A percentile compares a stretch with the other conserved stretches of the same genome.
phyloP scores from a whole-genome alignment of 345 rosid species.

The Camelina hispida region DNA sequence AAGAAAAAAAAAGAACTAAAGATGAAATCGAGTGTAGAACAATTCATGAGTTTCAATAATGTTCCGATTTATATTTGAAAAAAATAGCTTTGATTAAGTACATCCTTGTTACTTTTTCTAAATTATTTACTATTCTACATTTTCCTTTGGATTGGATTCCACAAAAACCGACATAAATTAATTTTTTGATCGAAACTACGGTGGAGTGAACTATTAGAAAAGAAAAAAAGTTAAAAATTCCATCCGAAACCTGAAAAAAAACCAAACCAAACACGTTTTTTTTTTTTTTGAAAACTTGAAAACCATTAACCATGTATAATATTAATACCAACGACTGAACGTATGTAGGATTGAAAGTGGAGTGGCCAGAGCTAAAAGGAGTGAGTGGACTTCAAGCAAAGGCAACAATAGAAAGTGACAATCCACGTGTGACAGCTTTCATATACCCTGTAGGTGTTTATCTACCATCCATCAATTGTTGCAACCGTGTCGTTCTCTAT shows the following conservation, averaged over 20 bases:
- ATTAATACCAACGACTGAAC: neutral
- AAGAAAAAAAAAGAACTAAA: no score
- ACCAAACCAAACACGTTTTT: neutral
- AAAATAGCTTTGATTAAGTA: no score
- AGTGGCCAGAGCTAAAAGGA: conserved; percentile 42
- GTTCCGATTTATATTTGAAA: neutral
- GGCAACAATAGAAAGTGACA: conserved; percentile 29
- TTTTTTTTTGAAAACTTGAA: no score
- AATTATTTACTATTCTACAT: no score
- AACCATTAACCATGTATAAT: neutral
- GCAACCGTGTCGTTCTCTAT: conserved; percentile 34
- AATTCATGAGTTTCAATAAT: no score
- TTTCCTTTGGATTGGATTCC: no score
- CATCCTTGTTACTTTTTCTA: no score
- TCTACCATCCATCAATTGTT: conserved; percentile 28
- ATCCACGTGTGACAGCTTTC: conserved; percentile 27
- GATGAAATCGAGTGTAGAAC: no score
- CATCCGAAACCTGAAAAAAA: neutral
- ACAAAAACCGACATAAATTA: neutral
- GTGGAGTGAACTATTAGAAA: neutral
- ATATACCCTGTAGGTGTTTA: conserved; percentile 18
- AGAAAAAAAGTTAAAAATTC: neutral
- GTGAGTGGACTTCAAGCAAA: conserved; percentile 34
- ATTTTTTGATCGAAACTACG: neutral
- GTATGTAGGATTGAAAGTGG: conserved; percentile 38